A percentile compares a stretch with the other conserved stretches of the same genome.
Evolutionary conservation across 345 rosid species (phyloP).

Genomic region (Populus simonii): DNA sequence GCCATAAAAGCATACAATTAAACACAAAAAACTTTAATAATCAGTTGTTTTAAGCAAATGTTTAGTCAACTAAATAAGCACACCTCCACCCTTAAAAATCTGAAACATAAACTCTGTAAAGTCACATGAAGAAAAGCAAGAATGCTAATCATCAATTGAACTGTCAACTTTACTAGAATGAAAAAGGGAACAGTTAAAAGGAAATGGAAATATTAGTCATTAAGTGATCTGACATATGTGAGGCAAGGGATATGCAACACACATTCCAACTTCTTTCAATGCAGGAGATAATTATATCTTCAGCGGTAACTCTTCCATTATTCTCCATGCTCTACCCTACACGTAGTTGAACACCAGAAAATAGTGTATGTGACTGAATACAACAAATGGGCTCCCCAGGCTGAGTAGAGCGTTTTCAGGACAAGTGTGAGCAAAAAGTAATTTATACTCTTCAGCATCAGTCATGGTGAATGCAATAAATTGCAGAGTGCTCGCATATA

Average conservation of each 20-base stretch:
- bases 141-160: neutral
- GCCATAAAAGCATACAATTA: slow-evolving; percentile 18
- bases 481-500: neutral
- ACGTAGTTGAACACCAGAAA: neutral
- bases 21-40: neutral
- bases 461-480: neutral
- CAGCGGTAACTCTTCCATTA: neutral
- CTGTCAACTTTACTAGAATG: neutral
- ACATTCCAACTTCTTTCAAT: neutral
- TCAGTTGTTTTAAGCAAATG: neutral
- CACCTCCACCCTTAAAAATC: neutral
- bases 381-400: neutral
- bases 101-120: neutral
- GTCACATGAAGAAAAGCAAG: neutral
- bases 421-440: neutral
- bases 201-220: neutral
- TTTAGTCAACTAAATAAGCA: neutral
- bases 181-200: neutral
- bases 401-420: neutral
- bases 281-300: neutral
- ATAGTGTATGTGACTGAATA: neutral
- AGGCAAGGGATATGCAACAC: neutral
- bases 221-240: neutral
- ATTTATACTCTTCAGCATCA: neutral
- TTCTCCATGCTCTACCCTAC: neutral